Conservation (phyloP, 2,329 filamentous ascomycete genomes). For the Epichloe sp. region DNA sequence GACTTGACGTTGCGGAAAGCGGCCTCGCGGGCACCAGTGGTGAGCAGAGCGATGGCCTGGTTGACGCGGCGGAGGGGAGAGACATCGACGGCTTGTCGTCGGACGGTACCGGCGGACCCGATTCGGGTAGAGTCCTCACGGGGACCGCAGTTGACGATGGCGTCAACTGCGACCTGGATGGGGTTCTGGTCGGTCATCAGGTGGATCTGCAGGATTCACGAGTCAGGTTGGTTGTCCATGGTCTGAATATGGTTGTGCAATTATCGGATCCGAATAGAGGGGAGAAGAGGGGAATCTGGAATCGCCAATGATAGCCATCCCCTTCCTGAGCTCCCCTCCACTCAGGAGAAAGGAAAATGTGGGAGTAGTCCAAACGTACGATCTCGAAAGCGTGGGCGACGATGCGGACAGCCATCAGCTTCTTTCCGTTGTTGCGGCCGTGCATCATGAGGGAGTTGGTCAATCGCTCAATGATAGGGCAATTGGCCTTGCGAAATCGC, state of each 20-base stretch:
- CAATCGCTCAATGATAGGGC: conserved; percentile 99
- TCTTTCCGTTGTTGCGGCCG: conserved; percentile 99
- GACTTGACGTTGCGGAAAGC: conserved; percentile 99
- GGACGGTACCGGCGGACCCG: conserved; percentile 97
- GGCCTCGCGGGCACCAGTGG: conserved; percentile 96
- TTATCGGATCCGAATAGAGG: too few species aligned
- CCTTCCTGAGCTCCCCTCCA: too few species aligned
- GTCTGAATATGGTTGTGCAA: background rate
- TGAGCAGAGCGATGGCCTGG: conserved; percentile 98
- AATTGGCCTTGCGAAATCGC: conserved; percentile 99
- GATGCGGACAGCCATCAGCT: conserved; percentile 99
- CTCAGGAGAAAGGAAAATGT: too few species aligned
- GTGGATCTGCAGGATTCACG: conserved; percentile 58
- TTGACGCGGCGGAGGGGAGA: conserved; percentile 98
- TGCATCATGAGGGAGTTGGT: conserved; percentile 99
- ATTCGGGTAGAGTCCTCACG: conserved; percentile 99
- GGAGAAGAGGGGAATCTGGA: too few species aligned
- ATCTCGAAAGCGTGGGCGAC: conserved; percentile 99
- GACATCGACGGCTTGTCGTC: conserved; percentile 99
- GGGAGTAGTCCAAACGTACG: conserved; percentile 45
- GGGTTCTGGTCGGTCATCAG: conserved; percentile 99
- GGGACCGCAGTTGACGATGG: conserved; percentile 99
- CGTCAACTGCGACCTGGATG: conserved; percentile 98
- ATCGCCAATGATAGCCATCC: too few species aligned
- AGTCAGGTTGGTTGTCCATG: conserved; percentile 14